Base-by-base conservation (phyloP, 2,329 filamentous ascomycete genomes). In the Drechslerella coelobrocha region DNA sequence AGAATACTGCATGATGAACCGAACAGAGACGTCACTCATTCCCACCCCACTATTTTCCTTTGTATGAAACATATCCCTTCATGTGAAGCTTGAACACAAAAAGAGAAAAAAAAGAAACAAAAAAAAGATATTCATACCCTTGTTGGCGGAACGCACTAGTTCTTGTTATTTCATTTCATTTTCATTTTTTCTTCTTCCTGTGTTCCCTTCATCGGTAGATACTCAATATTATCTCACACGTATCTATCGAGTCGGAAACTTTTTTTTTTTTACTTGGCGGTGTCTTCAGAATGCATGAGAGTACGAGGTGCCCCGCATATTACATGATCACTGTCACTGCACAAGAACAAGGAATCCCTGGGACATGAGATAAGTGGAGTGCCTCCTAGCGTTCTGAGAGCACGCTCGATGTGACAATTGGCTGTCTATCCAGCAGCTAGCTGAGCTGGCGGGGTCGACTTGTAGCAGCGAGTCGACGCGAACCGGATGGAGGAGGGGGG, bases 11-110 rank as follows among this genome's bases (percentile, higher is more conserved):
- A 54, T 61, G 41, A 68, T 51, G 39, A 54, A 31, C 37, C 48
- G 47, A 53, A 61, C 59, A 56, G 62, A 68, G 62, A 68, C 62
- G 21, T 54, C 60, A 31, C 50, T 68, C 53, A n/a, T 61, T 56
- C 27, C 26, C 14, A 39, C 3, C 4, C 39, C 26, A 2, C 17
- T 29, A 19, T 47, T 68, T 56, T 60, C 61, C 53, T 61, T 68
- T 68, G 54, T 68, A 29, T 37, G 34, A 57, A 54, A n/a, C 17
- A 9, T 14, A 12, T 7, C 31, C 52, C 61, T 45, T 41, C 37
- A n/a, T 52, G 61, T 66, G 61, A 66, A 57, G 47, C 8, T 51
- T 45, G 5, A 37, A 9, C 17, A 39, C 21, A 41, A 62, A 31
- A 7, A n/a, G n/a, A n/a, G n/a, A 55, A 31, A 48, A 62, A 62